Conservation (phyloP, 768 basidiomycete species). For the Phaeolepiota aurea region DNA sequence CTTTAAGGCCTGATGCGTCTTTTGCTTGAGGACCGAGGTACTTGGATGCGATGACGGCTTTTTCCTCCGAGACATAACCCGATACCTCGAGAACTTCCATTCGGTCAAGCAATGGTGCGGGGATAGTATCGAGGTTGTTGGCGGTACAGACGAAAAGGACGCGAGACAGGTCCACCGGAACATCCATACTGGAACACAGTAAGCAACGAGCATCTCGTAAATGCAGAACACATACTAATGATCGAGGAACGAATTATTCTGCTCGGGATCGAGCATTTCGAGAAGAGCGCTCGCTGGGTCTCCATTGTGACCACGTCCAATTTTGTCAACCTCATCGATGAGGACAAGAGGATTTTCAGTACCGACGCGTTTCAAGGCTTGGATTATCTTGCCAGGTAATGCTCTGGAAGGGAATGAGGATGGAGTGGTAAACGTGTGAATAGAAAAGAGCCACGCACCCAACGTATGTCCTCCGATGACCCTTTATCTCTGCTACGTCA, state of each 20-base stretch:
- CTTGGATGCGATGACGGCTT: conserved; percentile 75
- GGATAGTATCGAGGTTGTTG: conserved; percentile 89
- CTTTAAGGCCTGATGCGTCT: conserved; percentile 80
- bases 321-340: conserved; percentile 96
- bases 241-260: conserved; percentile 90
- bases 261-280: conserved; percentile 93
- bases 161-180: conserved; percentile 91
- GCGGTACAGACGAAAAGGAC: conserved; percentile 97
- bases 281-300: conserved; percentile 87
- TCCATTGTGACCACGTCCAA: conserved; percentile 84
- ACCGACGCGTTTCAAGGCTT: conserved; percentile 86
- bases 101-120: conserved; percentile 86
- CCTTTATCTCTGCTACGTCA: conserved; percentile 98
- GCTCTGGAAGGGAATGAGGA: conserved; percentile 37
- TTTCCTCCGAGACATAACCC: conserved; percentile 93
- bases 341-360: conserved; percentile 92
- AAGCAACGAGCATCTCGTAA: conserved; percentile 2
- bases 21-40: conserved; percentile 93
- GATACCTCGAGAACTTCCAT: conserved; percentile 97
- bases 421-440: conserved; percentile 1
- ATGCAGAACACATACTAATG: conserved; percentile 71
- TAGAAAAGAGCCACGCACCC: conserved; percentile 40
- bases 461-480: conserved; percentile 94
- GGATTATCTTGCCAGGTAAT: conserved; percentile 90
- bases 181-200: conserved; percentile 69